A percentile compares a stretch with the other conserved stretches of the same genome.
phyloP scores from a whole-genome alignment of 2,329 filamentous ascomycete species.

The Chaetomiaceae sp. region DNA sequence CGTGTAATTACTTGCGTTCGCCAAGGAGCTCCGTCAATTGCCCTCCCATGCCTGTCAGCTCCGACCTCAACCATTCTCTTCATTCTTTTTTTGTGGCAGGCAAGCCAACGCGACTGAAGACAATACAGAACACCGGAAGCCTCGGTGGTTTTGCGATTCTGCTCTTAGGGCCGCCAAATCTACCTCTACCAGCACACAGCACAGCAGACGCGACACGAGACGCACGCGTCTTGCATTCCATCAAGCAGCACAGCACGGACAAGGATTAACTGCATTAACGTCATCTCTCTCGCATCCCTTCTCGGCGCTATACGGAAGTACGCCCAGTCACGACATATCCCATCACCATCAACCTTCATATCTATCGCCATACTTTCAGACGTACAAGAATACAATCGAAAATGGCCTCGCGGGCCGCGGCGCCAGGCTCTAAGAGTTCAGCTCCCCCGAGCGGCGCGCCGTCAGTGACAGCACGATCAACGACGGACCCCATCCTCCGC shows the following conservation, averaged over 20 bases:
- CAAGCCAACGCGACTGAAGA: too few species aligned
- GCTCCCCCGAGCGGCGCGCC: neutral
- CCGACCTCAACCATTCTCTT: too few species aligned
- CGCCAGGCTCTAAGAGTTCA: constrained; percentile 5
- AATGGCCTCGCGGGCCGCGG: constrained; percentile 18
- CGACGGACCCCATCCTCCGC: constrained; percentile 53
- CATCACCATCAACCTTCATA: neutral
- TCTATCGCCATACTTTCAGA: neutral
- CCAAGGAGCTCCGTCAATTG: neutral
- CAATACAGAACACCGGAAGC: too few species aligned
- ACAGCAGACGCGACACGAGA: neutral
- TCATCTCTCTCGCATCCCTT: too few species aligned
- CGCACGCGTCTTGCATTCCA: too few species aligned
- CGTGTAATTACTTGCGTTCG: neutral
- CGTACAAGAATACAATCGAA: neutral
- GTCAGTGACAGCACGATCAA: constrained; percentile 16
- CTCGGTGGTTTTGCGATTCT: too few species aligned
- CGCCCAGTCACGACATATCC: too few species aligned
- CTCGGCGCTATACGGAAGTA: too few species aligned
- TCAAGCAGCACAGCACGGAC: too few species aligned
- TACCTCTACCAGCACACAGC: neutral
- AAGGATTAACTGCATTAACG: too few species aligned
- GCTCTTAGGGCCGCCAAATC: too few species aligned
- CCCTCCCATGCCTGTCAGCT: neutral
- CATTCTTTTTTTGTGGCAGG: too few species aligned